Evolutionary conservation across 148 eudicot genomes (phyloP), one percentile per base, ranked within the genome.

Genomic region (Arctostaphylos glauca): DNA sequence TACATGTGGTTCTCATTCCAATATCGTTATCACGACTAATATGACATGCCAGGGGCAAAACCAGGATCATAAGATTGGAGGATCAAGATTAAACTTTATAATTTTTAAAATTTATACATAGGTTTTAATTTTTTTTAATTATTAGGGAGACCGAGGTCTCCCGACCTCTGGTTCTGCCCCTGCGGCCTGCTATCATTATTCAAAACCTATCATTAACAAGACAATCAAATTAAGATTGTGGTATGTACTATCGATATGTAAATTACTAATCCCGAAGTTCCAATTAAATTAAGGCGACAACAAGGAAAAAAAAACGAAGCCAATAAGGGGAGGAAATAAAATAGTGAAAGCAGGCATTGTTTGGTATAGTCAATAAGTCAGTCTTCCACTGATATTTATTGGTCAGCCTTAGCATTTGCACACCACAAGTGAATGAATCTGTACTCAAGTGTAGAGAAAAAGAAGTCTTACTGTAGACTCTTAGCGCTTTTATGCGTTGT

Each of bases 321-420:
- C 41, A 66, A 66, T 5, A 68, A 74, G 56, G n/a, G n/a, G 16
- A 15, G 50, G 15, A 52, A 31, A 31, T 31, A 81, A 55, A 74
- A 46, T 47, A 76, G 13, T 18, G 48, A 48, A 48, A 21, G 46
- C 0, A 58, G 77, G 52, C 76, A 19, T 66, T 64, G 46, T 46
- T 46, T 66, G 43, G 10, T 10, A 50, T 21, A 68, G 19, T 52
- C 31, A 14, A 6, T 56, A 44, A 59, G 10, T 9, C 59, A 74
- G 84, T 82, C 84, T 74, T 82, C 84, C 84, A 59, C 84, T 74
- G 48, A 82, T n/a, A 73, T 56, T 14, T n/a, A 15, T 15, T 19
- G 56, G 56, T 58, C 43, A 53, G 68, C 50, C 15, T 44, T 19
- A 23, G 56, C 15, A 16, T 54, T 62, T 21, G 67, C 31, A 41